Base-by-base conservation (phyloP, 2,329 filamentous ascomycete genomes). In the Penicillium sp. region DNA sequence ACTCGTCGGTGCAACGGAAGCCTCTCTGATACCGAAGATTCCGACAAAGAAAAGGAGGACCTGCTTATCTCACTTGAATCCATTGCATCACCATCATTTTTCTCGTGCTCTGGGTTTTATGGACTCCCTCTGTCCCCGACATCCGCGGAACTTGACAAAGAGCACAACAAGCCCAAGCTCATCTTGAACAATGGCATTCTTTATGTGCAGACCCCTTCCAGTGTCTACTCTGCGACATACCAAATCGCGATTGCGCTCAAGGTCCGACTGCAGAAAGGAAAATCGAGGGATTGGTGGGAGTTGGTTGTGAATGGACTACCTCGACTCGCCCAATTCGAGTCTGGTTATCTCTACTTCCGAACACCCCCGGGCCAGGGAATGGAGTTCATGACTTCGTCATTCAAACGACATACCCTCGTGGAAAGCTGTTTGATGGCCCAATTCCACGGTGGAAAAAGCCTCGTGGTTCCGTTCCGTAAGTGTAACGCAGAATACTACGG, bases 361-460 rank as follows among this genome's bases (percentile, higher is more conserved):
- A 64, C 67, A 17, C 71, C 72, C 2, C 58, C 60, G 6, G 52
- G 59, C 2, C 62, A 64, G 21, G 70, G 70, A 3, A 56, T 74
- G 25, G 72, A 73, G 29, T 65, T 71, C 31, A 67, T 68, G 21
- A 72, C 68, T 10, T 67, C 61, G 2, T 59, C 66, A 38, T 57
- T 73, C 12, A 64, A 64, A 25, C 60, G 67, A 29, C 61, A 68
- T 47, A 65, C 61, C 2, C 49, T 71, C n/a, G 49, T 67, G 15
- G 68, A 73, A 27, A 60, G 66, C 41, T 73, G 68, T 36, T 63
- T 74, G 39, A 63, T 70, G 55, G 71, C 66, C 3, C 69, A 73
- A 29, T 72, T 74, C 27, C 19, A 49, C 1, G 53, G 64, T 12
- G 47, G 58, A 1, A 57, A 62, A 13, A 63, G 64, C 15, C 61